These are phyloP conservation scores for Fusarium redolens DNA, from an alignment of 2,329 filamentous ascomycete species.

Conservation along the genomic window DNA sequence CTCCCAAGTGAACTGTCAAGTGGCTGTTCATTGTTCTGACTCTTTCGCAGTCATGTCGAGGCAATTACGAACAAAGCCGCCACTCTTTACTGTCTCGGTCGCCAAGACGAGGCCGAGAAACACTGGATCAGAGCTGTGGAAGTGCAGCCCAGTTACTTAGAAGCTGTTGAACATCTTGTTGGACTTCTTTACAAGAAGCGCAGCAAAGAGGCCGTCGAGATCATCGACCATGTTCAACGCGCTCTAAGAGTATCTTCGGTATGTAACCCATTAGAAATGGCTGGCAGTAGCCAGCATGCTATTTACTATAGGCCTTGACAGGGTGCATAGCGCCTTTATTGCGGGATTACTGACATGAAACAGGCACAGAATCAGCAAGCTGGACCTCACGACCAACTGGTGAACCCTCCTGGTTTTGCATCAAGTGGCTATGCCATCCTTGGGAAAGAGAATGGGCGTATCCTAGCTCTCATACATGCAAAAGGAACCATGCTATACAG, in stretches of 20 bases:
- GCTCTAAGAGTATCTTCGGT: constrained; percentile 65
- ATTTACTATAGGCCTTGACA: constrained; percentile 19
- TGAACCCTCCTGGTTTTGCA: constrained; percentile 45
- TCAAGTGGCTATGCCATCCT: constrained; percentile 80
- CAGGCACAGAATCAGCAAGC: constrained; percentile 42
- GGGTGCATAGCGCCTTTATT: constrained; percentile 7
- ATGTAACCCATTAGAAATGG: constrained; percentile 11
- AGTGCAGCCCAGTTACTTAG: constrained; percentile 86
- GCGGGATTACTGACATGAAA: constrained; percentile 39
- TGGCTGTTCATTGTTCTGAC: constrained; percentile 47
- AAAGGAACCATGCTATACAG: constrained; percentile 99
- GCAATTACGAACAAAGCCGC: constrained; percentile 94
- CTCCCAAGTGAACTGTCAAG: constrained; percentile 47
- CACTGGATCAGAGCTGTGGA: constrained; percentile 89
- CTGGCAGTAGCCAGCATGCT: neutral
- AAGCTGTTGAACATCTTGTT: constrained; percentile 94
- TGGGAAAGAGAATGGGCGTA: constrained; percentile 88
- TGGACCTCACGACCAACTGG: constrained; percentile 33
- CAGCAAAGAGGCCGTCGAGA: constrained; percentile 83
- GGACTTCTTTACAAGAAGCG: constrained; percentile 87
- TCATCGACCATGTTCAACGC: constrained; percentile 87
- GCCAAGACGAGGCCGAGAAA: constrained; percentile 84
- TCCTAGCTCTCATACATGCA: constrained; percentile 92
- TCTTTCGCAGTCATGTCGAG: constrained; percentile 78
- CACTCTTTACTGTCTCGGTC: constrained; percentile 84